Conservation (phyloP, 495 filamentous ascomycete species). For the Immersiella caudata region DNA sequence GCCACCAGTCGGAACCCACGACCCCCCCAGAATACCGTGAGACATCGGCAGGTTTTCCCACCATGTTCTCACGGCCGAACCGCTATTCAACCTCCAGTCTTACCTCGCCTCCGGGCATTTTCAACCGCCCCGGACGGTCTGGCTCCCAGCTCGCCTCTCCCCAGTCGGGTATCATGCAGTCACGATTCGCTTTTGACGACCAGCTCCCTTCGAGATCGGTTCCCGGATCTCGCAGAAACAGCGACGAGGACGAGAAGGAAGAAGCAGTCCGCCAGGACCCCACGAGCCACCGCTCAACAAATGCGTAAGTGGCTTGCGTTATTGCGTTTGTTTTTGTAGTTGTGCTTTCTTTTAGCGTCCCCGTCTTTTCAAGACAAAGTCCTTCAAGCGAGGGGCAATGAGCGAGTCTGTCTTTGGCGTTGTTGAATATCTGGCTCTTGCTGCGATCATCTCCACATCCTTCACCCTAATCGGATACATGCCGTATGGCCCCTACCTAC, state of each 20-base stretch:
- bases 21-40: slow-evolving; percentile 95
- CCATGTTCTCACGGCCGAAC: slow-evolving; percentile 73
- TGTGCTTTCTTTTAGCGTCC: slow-evolving; percentile 9
- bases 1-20: slow-evolving; percentile 88
- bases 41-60: slow-evolving; percentile 63
- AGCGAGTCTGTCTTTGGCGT: no score
- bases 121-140: slow-evolving; percentile 71
- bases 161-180: slow-evolving; percentile 55
- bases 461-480: no score
- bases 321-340: not conserved
- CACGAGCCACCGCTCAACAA: slow-evolving; percentile 66
- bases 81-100: slow-evolving; percentile 83
- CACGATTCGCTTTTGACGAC: slow-evolving; percentile 56
- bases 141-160: slow-evolving; percentile 69
- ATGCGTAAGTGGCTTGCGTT: slow-evolving; percentile 58
- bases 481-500: no score
- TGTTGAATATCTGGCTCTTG: no score
- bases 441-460: no score
- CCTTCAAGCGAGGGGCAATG: no score
- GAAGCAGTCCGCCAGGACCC: slow-evolving; percentile 65
- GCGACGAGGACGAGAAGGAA: slow-evolving; percentile 75
- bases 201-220: slow-evolving; percentile 76
- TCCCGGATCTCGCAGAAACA: slow-evolving; percentile 81
- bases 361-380: no score
- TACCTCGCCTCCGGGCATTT: slow-evolving; percentile 75